Conservation (phyloP, 306 rosid species). For the Vachellia pachyceras region DNA sequence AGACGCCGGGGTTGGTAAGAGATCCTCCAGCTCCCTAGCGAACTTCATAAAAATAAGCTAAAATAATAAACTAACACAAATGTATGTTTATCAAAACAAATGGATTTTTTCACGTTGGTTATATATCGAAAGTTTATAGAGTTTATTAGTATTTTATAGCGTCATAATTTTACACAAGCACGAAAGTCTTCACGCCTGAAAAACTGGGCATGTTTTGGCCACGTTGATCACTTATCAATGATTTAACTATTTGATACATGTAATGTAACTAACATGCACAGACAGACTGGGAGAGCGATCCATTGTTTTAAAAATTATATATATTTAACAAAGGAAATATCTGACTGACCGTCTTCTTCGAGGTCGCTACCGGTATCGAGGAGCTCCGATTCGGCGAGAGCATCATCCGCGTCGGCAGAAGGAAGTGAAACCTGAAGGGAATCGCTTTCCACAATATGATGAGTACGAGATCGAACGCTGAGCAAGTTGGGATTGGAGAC, state of each 20-base stretch:
- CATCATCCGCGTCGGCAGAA: constrained; percentile 19
- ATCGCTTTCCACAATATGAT: constrained; percentile 56
- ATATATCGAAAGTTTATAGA: too few species aligned
- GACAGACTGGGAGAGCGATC: neutral
- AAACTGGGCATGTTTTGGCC: neutral
- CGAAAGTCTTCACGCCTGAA: neutral
- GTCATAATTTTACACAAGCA: neutral
- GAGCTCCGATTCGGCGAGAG: constrained; percentile 32
- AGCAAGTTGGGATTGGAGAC: constrained; percentile 78
- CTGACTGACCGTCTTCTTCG: constrained; percentile 84
- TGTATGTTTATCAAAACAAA: too few species aligned
- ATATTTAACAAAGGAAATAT: neutral
- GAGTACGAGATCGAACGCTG: constrained; percentile 58
- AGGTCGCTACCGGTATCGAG: constrained; percentile 73
- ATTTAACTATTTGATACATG: neutral
- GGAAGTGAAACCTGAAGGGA: constrained; percentile 53
- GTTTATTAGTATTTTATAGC: neutral
- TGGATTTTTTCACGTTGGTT: too few species aligned
- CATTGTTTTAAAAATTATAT: neutral
- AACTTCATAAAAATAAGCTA: too few species aligned
- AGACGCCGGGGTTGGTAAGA: neutral
- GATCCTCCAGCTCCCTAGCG: neutral
- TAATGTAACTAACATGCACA: neutral
- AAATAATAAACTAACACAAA: too few species aligned
- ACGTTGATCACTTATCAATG: neutral